These are phyloP conservation scores for Cantharellus anzutake DNA, from an alignment of 768 basidiomycete species.

Conservation along the genomic window DNA sequence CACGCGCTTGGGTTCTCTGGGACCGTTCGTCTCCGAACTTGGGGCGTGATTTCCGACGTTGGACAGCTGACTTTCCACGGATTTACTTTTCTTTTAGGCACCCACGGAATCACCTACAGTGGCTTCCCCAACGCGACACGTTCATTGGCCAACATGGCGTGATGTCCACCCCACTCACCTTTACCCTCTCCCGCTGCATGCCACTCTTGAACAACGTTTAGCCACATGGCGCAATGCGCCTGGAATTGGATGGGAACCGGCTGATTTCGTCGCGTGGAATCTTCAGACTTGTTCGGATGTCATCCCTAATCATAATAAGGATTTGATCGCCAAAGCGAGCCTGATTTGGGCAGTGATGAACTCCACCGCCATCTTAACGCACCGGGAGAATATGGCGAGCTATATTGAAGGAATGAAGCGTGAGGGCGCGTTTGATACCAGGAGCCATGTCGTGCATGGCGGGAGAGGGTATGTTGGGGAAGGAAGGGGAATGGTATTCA, in stretches of 20 bases:
- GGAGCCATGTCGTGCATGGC: conserved; percentile 1
- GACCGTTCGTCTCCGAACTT: too few species aligned
- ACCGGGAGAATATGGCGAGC: conserved; percentile 8
- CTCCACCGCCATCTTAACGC: conserved; percentile 4
- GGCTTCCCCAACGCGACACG: too few species aligned
- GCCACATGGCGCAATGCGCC: conserved; percentile 19
- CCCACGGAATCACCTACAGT: too few species aligned
- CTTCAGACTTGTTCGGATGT: conserved; percentile 12
- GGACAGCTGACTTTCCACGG: too few species aligned
- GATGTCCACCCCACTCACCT: conserved; percentile 5
- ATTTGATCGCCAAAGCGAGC: conserved; percentile 6
- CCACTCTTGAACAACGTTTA: conserved; percentile 18
- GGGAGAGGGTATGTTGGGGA: conserved; percentile 4
- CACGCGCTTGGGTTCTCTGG: too few species aligned
- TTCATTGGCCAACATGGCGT: neutral
- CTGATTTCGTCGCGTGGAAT: conserved; percentile 18
- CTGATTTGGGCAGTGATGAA: conserved; percentile 7
- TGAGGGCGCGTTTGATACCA: conserved; percentile 6
- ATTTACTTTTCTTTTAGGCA: too few species aligned
- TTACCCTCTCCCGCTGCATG: conserved; percentile 16
- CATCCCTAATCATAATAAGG: conserved; percentile 16
- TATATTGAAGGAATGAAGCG: conserved; percentile 5
- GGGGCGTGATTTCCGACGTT: too few species aligned
- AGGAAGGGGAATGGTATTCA: conserved; percentile 22
- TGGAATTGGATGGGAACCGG: conserved; percentile 15